Evolutionary conservation across 257 asterid species (phyloP), one percentile per base, ranked within the genome.

Genomic region (Cruciata laevipes): DNA sequence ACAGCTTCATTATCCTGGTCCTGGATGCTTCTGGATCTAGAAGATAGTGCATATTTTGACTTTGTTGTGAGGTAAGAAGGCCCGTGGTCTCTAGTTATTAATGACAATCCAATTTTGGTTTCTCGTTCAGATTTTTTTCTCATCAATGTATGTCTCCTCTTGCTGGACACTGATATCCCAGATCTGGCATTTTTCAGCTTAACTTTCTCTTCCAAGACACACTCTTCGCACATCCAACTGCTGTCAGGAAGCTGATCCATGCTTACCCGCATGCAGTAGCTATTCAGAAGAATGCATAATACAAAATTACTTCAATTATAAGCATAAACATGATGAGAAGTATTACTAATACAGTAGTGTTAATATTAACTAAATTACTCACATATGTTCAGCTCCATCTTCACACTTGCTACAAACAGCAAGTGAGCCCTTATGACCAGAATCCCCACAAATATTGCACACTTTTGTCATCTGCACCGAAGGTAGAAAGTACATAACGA

Each of bases 301-400:
- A 52, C 67, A 0, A 53, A 33, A 8, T 40, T 16, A 16, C n/a
- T 67, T 44, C 62, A 52, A 30, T 16, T 17, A 67, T 5, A n/a
- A 61, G 33, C 37, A 66, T n/a, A 0, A 44, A 14, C 4, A 61
- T 47, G 25, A 49, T 18, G 2, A 38, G 9, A 64, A 30, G 61
- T 21, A 13, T n/a, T 14, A 24, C 3, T 42, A 31, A 1, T 20
- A 58, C 53, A 21, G 5, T 57, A 38, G 17, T 6, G 17, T 30
- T 30, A 49, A 13, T 47, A 8, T 24, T 3, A 56, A 30, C 61
- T 20, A 40, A 17, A n/a, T 25, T 51, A 61, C 96, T 82, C 83
- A 94, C 99, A 89, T 86, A 74, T 94, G 99, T 76, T 94, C 99
- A 13, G 98, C 98, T 51, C 99, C 96, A 83, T 88, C 98, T 76